phyloP scores from a whole-genome alignment of 495 filamentous ascomycete genomes.

The Thermothielavioides terrestris region DNA sequence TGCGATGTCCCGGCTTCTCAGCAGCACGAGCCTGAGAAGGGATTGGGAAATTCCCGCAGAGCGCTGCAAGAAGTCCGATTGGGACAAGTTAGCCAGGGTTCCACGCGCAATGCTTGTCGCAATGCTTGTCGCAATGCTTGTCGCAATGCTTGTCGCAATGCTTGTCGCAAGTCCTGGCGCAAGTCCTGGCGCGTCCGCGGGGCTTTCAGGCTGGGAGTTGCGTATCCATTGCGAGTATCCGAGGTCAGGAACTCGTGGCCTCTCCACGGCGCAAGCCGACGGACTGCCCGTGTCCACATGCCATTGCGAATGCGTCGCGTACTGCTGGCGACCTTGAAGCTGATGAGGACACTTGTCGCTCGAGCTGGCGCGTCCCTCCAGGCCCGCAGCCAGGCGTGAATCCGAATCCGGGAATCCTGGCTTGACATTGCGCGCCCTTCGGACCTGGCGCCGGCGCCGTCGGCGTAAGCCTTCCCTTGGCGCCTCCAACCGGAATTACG shows the following conservation, averaged over 20 bases:
- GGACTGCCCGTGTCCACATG: neutral
- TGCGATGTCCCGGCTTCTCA: too few species aligned
- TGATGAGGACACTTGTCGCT: conserved; percentile 2
- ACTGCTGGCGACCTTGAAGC: too few species aligned
- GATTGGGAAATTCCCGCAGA: too few species aligned
- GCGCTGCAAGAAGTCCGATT: too few species aligned
- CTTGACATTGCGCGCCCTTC: conserved; percentile 12
- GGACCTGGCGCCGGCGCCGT: conserved; percentile 7
- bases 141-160: too few species aligned
- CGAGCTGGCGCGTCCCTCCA: neutral
- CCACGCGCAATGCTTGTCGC: too few species aligned
- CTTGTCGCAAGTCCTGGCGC: conserved; percentile 16
- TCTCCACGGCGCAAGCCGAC: neutral
- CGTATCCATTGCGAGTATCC: neutral
- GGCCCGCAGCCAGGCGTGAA: neutral
- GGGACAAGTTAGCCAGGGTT: too few species aligned
- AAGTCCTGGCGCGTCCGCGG: conserved; percentile 16
- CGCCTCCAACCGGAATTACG: conserved; percentile 2
- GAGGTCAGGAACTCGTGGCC: conserved; percentile 3
- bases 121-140: neutral
- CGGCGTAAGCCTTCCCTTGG: conserved; percentile 12
- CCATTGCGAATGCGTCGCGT: neutral
- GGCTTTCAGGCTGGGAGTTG: neutral
- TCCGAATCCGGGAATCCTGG: neutral
- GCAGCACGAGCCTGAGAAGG: too few species aligned